phyloP scores from a whole-genome alignment of 225 moss, liverwort and hornwort species.

The Sphagnum contortum region DNA sequence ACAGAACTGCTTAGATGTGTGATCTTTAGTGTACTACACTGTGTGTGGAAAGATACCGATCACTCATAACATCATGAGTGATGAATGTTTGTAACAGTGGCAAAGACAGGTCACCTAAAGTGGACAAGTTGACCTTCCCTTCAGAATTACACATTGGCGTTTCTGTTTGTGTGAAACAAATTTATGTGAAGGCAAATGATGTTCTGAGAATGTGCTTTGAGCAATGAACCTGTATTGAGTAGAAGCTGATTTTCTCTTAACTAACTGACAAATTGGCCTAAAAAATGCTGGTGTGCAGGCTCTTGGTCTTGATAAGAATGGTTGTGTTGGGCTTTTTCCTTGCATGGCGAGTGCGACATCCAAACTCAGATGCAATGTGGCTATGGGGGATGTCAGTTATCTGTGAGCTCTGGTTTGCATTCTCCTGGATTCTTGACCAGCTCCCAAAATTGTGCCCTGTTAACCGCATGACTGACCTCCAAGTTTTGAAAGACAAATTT shows the following conservation, averaged over 20 bases:
- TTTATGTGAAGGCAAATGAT: too few relatives aligned
- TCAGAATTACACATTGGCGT: too few relatives aligned
- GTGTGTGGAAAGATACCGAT: too few relatives aligned
- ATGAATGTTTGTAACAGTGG: too few relatives aligned
- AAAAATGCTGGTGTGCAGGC: slow-evolving; percentile 20
- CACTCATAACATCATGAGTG: too few relatives aligned
- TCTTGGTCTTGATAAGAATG: slow-evolving; percentile 59
- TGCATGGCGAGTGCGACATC: slow-evolving; percentile 59
- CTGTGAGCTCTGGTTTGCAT: slow-evolving; percentile 92
- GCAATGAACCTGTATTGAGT: too few relatives aligned
- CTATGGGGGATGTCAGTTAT: slow-evolving; percentile 92
- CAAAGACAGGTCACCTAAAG: too few relatives aligned
- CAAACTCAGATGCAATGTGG: slow-evolving; percentile 76
- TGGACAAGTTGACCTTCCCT: too few relatives aligned
- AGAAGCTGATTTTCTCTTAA: neutral
- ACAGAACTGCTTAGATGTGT: too few relatives aligned
- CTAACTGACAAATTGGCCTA: neutral
- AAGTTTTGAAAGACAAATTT: slow-evolving; percentile 66
- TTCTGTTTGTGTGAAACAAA: too few relatives aligned
- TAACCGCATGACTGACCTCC: slow-evolving; percentile 71
- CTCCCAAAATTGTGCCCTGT: slow-evolving; percentile 78
- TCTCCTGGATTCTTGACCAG: slow-evolving; percentile 91
- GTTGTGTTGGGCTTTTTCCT: slow-evolving; percentile 66
- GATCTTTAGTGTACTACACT: too few relatives aligned
- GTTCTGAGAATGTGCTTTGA: too few relatives aligned